Evolutionary conservation across 179 eudicot genomes (phyloP), one percentile per base, ranked within the genome.

Genomic region (Silene noctiflora): DNA sequence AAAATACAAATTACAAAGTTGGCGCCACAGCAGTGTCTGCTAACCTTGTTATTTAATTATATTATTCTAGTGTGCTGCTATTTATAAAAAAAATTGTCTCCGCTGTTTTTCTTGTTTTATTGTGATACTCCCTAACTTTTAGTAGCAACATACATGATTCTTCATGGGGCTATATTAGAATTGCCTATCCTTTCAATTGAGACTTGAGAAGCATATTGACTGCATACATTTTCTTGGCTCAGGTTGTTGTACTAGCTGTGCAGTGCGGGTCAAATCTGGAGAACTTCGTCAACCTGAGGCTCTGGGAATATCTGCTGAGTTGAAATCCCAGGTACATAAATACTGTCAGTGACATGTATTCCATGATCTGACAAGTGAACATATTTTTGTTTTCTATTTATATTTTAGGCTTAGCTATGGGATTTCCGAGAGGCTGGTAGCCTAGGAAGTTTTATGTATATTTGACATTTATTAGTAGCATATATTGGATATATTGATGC

Each of bases 221-320:
- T 51, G 19, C 20, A 71, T 69, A 71, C 31, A 21, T 74, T 73
- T 16, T 25, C 29, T 19, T 76, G 46, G 60, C 65, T 14, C 91
- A 94, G 98, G 98, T 79, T 92, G 98, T 85, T 94, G 97, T 84
- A 92, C 97, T 73, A 94, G 98, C 77, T 94, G 97, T 83, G 96
- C 96, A 71, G 97, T 94, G 68, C 96, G 97, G 68, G 81, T 94
- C 69, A 94, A 94, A 81, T 92, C 97, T 69, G 98, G 98, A 71
- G 58, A 88, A 76, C 82, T 94, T 48, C 91, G 91, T 78, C 98
- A 94, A 80, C 98, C 95, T 67, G 97, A 94, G 82, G 97, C 98
- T 31, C 79, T 92, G 67, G 96, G 98, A 67, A 94, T 94, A 82
- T 94, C 98, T 84, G 90, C 97, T 67, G 98, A 92, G 79, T 71